Base-by-base conservation (phyloP, 768 basidiomycete species). In the Suillus plorans region DNA sequence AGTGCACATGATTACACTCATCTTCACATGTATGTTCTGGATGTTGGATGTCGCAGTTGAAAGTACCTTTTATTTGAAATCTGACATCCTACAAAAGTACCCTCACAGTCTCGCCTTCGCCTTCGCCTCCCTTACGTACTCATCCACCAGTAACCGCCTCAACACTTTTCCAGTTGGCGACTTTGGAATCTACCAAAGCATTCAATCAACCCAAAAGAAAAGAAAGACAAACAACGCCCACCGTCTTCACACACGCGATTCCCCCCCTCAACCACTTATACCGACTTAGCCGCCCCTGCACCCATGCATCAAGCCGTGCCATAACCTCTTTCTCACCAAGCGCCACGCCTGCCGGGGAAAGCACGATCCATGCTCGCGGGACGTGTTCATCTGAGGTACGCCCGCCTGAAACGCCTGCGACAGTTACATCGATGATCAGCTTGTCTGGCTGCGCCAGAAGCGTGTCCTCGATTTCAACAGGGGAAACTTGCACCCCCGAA, bases 241-340 rank as follows among this genome's bases (percentile, higher is more conserved):
- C 89, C 81, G 85, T 77, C 57, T 81, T 76, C 5, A 90, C 81
- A 31, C 88, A 72, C 67, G 87, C 85, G 20, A 89, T 81, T 0
- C 90, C 90, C 6, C 90, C 90, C 18, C 87, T 77, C 61, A 90
- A 69, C 84, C 87, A 88, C 75, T 92, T 91, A 69, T 86, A 87
- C 74, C 81, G 85, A 78, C 87, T 89, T 62, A 91, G 72, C 66
- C 83, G 83, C 73, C 81, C 78, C 67, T 82, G 76, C 53, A 82
- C 79, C 89, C 89, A 91, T 18, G 64, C 72, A 52, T 88, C 81
- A 4, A 92, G 75, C 60, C 75, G 80, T 62, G 77, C 74, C 7
- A 85, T 70, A 6, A 80, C 82, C 22, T 67, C 63, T 34, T 67
- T 64, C 53, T 69, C 73, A 4, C 89, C 88, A 5, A 77, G 68